phyloP scores from a whole-genome alignment of 129 eudicot species.

The Oenanthe sinensis region DNA sequence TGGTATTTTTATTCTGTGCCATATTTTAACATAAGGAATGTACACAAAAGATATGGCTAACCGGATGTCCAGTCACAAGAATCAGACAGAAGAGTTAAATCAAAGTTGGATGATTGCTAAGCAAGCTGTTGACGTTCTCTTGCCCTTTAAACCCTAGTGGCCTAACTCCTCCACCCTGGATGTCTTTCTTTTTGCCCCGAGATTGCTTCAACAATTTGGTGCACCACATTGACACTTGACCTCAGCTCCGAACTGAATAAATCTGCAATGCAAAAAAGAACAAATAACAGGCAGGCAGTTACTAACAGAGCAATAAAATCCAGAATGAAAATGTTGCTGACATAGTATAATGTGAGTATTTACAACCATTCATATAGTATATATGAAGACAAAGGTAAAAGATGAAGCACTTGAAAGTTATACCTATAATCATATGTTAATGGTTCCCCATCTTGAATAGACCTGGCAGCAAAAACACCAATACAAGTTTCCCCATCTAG shows the following conservation, averaged over 20 bases:
- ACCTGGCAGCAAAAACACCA: conserved; percentile 78
- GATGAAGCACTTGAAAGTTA: neutral
- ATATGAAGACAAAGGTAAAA: neutral
- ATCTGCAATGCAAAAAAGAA: conserved; percentile 36
- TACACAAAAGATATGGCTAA: neutral
- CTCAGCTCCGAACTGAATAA: conserved; percentile 87
- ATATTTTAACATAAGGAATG: neutral
- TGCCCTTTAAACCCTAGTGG: conserved; percentile 66
- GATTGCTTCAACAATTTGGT: conserved; percentile 66
- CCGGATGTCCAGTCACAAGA: too few relatives aligned
- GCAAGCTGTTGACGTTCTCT: conserved; percentile 40
- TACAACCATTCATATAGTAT: neutral
- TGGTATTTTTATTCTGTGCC: neutral
- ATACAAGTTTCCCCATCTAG: conserved; percentile 88
- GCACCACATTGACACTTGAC: conserved; percentile 88
- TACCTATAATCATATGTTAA: conserved; percentile 88
- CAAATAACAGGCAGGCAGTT: neutral
- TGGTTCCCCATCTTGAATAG: conserved; percentile 74
- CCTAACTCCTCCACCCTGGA: conserved; percentile 20
- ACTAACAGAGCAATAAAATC: neutral
- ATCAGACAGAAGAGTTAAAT: neutral
- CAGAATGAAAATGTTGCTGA: neutral
- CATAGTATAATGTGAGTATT: neutral
- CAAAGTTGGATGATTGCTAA: neutral
- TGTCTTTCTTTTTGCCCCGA: conserved; percentile 58